Evolutionary conservation across 2,329 filamentous ascomycete genomes (phyloP).

Genomic region (Knufia petricola): DNA sequence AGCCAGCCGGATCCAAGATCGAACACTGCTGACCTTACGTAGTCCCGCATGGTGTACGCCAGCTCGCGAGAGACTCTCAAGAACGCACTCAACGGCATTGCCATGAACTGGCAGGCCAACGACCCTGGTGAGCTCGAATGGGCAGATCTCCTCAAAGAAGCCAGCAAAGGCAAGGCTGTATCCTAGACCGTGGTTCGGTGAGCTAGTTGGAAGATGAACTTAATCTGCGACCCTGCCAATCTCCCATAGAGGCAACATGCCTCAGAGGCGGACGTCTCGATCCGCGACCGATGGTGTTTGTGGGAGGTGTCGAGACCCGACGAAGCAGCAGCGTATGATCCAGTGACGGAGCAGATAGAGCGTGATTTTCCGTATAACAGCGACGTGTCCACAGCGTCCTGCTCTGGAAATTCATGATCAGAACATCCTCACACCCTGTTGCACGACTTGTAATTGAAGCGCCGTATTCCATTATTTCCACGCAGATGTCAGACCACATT

Average conservation of each 20-base stretch:
- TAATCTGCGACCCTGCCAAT: too few species aligned
- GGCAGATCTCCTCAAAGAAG: slow-evolving; percentile 26
- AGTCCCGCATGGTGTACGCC: slow-evolving; percentile 44
- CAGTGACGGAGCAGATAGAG: background rate
- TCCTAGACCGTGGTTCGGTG: slow-evolving; percentile 10
- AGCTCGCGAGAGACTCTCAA: slow-evolving; percentile 41
- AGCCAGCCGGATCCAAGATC: background rate
- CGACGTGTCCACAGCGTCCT: background rate
- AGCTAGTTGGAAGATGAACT: background rate
- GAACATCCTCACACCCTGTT: too few species aligned
- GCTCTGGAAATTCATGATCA: background rate
- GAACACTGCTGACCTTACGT: slow-evolving; percentile 12
- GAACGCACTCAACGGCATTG: slow-evolving; percentile 36
- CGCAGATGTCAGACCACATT: background rate
- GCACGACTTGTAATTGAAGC: background rate
- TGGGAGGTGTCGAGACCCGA: too few species aligned
- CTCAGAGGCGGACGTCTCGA: too few species aligned
- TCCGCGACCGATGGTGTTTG: too few species aligned
- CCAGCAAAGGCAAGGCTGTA: slow-evolving; percentile 25
- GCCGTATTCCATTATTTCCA: background rate
- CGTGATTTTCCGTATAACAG: background rate
- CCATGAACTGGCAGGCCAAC: slow-evolving; percentile 28
- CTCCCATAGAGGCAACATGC: too few species aligned
- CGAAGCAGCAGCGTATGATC: too few species aligned
- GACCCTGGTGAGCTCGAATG: slow-evolving; percentile 28